A percentile compares a stretch with the other conserved stretches of the same genome.
These are phyloP conservation scores for Prosopis cineraria DNA, from an alignment of 306 rosid species.

Conservation along the genomic window DNA sequence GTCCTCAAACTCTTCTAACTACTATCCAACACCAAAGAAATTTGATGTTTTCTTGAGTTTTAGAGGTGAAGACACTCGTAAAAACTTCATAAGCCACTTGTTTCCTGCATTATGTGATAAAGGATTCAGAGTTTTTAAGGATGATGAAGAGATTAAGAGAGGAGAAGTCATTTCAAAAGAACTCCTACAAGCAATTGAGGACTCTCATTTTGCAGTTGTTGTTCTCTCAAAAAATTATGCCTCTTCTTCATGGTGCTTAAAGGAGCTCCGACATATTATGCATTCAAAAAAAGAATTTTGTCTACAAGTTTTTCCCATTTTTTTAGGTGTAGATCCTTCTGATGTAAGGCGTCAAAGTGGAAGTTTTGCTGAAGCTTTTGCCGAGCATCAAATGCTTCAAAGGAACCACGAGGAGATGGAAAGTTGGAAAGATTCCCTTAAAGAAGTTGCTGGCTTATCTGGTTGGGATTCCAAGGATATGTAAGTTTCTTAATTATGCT, in stretches of 20 bases:
- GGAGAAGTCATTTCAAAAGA: not conserved
- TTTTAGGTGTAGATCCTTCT: not conserved
- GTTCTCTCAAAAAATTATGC: not conserved
- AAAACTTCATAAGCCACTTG: not conserved
- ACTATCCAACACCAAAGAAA: not conserved
- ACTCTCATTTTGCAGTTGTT: not conserved
- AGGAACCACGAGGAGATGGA: not conserved
- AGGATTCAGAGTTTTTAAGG: not conserved
- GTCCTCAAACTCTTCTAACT: not conserved
- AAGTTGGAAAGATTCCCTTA: not conserved
- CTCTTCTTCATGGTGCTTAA: not conserved
- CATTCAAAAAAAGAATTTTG: not conserved
- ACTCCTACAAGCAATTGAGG: not conserved
- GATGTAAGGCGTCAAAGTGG: not conserved
- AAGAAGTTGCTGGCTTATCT: not conserved
- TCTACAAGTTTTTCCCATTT: not conserved
- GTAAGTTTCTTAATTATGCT: not conserved
- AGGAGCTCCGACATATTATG: not conserved
- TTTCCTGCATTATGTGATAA: not conserved
- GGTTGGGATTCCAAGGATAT: not conserved
- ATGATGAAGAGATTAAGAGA: not conserved
- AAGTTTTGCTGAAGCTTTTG: not conserved
- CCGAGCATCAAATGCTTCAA: not conserved
- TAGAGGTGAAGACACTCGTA: not conserved
- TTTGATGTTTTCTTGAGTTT: not conserved